Evolutionary conservation across 2,329 filamentous ascomycete species (phyloP).

Genomic region (Thelonectria rubi): DNA sequence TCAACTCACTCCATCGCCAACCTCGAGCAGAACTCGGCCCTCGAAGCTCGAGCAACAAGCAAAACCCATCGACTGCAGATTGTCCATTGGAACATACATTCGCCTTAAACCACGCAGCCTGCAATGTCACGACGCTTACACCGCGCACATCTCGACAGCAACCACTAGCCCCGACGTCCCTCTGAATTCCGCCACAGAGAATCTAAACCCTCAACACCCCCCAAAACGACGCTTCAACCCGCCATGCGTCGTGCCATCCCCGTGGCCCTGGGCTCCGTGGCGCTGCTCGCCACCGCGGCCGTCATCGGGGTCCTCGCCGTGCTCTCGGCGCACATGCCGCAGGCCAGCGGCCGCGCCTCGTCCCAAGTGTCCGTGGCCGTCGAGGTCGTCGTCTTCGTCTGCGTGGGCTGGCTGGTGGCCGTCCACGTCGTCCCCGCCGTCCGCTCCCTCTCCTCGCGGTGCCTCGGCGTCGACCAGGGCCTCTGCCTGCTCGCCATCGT

Average conservation of each 20-base stretch:
- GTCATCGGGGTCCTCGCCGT: constrained; percentile 34
- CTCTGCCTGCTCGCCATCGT: constrained; percentile 52
- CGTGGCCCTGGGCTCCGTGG: constrained; percentile 32
- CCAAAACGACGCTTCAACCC: not conserved
- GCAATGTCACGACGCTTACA: constrained; percentile 13
- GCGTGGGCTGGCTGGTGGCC: constrained; percentile 47
- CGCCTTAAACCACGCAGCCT: not conserved
- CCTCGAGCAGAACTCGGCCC: not conserved
- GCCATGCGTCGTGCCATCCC: constrained; percentile 35
- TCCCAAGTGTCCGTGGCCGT: constrained; percentile 43
- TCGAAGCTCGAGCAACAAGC: constrained; percentile 4
- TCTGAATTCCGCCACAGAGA: no score
- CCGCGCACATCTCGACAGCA: constrained; percentile 3
- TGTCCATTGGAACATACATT: not conserved
- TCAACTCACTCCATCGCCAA: no score
- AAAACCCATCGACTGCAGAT: not conserved
- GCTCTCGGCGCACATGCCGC: constrained; percentile 32
- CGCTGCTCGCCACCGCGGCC: constrained; percentile 36
- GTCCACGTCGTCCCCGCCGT: constrained; percentile 39
- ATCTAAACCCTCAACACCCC: no score
- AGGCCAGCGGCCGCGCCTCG: constrained; percentile 36
- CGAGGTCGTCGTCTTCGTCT: constrained; percentile 41
- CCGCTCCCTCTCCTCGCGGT: constrained; percentile 37
- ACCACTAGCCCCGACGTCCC: constrained; percentile 1
- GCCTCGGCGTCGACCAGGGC: constrained; percentile 40